These are phyloP conservation scores for Mucor velutinosus DNA, from an alignment of 371 early-diverging fungal genomes.

Conservation along the genomic window DNA sequence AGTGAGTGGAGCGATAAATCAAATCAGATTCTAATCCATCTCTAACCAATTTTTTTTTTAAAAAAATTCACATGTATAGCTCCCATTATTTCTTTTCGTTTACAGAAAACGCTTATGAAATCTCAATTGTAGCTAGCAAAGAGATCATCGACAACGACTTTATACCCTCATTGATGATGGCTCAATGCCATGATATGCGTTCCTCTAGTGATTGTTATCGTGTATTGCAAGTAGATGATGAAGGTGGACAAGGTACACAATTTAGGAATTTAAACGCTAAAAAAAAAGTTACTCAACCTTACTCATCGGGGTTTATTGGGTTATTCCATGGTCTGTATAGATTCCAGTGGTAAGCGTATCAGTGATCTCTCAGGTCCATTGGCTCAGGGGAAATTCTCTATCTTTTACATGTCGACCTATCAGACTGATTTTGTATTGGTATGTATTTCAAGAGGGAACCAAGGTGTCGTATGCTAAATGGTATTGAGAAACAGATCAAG, in stretches of 20 bases:
- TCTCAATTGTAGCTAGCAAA: conserved; percentile 69
- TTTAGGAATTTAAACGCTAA: not conserved
- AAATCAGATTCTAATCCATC: not conserved
- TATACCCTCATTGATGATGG: conserved; percentile 41
- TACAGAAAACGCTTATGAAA: conserved; percentile 76
- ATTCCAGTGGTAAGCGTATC: conserved; percentile 71
- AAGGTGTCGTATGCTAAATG: not conserved
- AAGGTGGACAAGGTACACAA: conserved; percentile 68
- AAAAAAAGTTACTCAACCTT: not conserved
- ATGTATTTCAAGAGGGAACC: not conserved
- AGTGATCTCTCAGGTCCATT: conserved; percentile 72
- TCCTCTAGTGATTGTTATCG: conserved; percentile 63
- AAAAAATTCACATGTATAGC: too few species aligned
- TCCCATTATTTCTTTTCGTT: conserved; percentile 69
- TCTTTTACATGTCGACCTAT: conserved; percentile 74
- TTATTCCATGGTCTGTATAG: conserved; percentile 26
- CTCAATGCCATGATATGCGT: conserved; percentile 42
- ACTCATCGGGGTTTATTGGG: conserved; percentile 1
- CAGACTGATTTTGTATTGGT: conserved; percentile 78
- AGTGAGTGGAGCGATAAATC: conserved; percentile 20
- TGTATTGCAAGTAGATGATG: conserved; percentile 74
- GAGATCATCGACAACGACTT: conserved; percentile 57
- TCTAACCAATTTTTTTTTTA: too few species aligned
- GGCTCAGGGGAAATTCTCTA: conserved; percentile 67
- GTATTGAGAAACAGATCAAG: conserved; percentile 50